These are phyloP conservation scores for Juglanconis sp. DNA, from an alignment of 2,329 filamentous ascomycete genomes.

Conservation along the genomic window DNA sequence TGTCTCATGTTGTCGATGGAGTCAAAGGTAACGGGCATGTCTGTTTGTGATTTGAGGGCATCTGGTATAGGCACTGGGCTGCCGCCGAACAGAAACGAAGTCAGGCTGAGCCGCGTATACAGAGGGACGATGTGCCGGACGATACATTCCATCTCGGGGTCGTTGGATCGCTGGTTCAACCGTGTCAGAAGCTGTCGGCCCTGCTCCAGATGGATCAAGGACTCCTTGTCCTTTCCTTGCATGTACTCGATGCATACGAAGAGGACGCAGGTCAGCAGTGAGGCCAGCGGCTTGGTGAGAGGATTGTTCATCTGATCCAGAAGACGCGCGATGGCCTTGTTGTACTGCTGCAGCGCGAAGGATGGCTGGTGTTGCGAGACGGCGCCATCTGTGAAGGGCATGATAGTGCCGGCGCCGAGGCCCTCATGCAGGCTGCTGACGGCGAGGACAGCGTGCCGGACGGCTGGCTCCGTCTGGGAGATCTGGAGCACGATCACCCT, in stretches of 20 bases:
- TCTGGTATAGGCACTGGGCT: conserved; percentile 34
- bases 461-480: conserved; percentile 21
- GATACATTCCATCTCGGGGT: conserved; percentile 34
- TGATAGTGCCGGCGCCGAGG: conserved; percentile 15
- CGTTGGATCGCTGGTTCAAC: conserved; percentile 24
- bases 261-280: conserved; percentile 45
- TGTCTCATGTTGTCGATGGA: conserved; percentile 29
- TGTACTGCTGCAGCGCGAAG: conserved; percentile 46
- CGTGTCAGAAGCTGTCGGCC: conserved; percentile 39
- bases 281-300: conserved; percentile 27
- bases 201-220: conserved; percentile 43
- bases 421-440: conserved; percentile 29
- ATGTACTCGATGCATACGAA: conserved; percentile 55
- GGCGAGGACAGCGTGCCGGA: conserved; percentile 29
- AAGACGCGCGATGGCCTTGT: conserved; percentile 44
- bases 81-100: conserved; percentile 26
- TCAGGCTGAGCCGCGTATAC: conserved; percentile 28
- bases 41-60: conserved; percentile 29
- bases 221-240: conserved; percentile 44
- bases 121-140: conserved; percentile 16
- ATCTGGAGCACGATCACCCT: conserved; percentile 25
- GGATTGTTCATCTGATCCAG: conserved; percentile 33
- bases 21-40: conserved; percentile 33
- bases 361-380: neutral
- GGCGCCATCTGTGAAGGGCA: conserved; percentile 21